Base-by-base conservation (phyloP, 202 grass and related monocot genomes). In the Schoenoplectus triqueter region DNA sequence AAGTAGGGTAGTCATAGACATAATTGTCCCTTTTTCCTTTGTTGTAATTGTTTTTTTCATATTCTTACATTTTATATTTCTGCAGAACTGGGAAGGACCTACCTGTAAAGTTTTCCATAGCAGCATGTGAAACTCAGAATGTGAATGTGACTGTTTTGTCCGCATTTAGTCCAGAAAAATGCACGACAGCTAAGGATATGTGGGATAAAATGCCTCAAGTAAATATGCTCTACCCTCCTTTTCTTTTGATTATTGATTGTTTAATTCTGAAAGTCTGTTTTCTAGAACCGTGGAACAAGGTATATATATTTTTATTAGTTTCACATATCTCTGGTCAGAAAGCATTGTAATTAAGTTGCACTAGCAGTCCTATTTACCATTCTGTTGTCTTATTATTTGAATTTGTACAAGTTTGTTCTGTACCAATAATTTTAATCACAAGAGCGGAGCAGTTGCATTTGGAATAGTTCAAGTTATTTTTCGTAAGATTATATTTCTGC, bases 41-140 rank as follows among this genome's bases (percentile, higher is more conserved):
- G 20, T 71, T 83, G 18, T 83, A 54, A 40, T 54, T 42, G 70
- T 44, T 7, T 59, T 45, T 61, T 69, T 60, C 5, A 52, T 42
- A 67, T 59, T 50, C 69, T 82, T 56, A 61, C 54, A 87, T 85
- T 54, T 83, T 13, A 55, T 67, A 80, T 84, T 44, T 56, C 85
- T 60, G 5, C 88, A 98, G 95, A 87, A 93, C 95, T 88, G 95
- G 91, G 69, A 93, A 90, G 87, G 81, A 92, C 86, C 92, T 91
- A 85, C 95, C 92, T 81, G 95, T 98, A 69, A 98, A 92, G 78
- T 98, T 98, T 92, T 90, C 91, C 61, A 87, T 98, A 46, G 95
- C 92, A 47, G 95, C 95, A 85, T 93, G 88, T 69, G 91, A 90
- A 86, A 98, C 92, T 84, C 95, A 98, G 84, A 95, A 98, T 86